Base-by-base conservation (phyloP, 2,329 filamentous ascomycete genomes). In the Fusarium chaquense region DNA sequence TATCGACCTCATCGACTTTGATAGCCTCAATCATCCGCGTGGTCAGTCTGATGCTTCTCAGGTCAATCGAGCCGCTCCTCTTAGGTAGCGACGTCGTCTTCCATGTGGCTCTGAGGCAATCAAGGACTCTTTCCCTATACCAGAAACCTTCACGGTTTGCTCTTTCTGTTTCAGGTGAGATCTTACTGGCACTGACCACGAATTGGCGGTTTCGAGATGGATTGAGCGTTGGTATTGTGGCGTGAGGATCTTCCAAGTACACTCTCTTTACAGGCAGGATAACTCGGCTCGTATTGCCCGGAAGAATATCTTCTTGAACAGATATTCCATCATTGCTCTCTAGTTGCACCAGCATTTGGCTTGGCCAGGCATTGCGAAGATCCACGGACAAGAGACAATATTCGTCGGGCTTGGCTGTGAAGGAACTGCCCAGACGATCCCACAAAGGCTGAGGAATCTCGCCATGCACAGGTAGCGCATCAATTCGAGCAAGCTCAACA, bases 321-420 rank as follows among this genome's bases (percentile, higher is more conserved):
- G 75, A 72, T 54, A 85, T 79, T 30, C 81, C 83, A 41, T 86
- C 83, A 46, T 86, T 82, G 15, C 83, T 83, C 53, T 87, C 81
- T 4, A 97, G 79, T 30, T 85, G 86, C 5, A 96, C 85, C 9
- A 87, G 84, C 75, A 98, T 87, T 50, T 91, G 90, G 74, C 89
- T 93, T 3, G 93, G 94, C 94, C 94, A 98, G 1, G 92, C 90
- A 76, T 98, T 98, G 58, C 93, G 90, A 30, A 98, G 83, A 78
- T 98, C 95, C 52, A 98, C 83, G 3, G 96, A 83, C 4, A 97
- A 81, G 38, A 97, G 84, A 75, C 93, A 97, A 75, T 93, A 90
- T 41, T 93, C 88, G 54, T 88, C 88, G 70, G 73, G 82, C 74
- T 78, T 85, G 65, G 71, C 72, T 0, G 75, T 73, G 5, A 78